Conservation (phyloP, 495 filamentous ascomycete genomes). For the Bryoglossum gracile region DNA sequence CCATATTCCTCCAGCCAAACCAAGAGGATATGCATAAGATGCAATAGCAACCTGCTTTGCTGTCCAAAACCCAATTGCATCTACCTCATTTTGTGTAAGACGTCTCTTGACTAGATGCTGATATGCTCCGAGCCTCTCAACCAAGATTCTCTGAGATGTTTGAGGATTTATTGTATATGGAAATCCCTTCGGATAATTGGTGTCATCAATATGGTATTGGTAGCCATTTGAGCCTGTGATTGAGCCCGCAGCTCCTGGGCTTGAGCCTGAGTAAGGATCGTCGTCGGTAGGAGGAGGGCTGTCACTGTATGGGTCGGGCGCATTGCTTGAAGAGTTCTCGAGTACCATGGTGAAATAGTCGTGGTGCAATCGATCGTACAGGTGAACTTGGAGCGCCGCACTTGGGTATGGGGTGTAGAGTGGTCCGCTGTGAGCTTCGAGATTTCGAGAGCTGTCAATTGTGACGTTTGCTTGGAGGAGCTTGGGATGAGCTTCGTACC, state of each 20-base stretch:
- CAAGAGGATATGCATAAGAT: slow-evolving; percentile 18
- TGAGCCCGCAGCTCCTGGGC: background rate
- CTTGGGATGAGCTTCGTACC: no score
- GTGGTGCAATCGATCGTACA: no score
- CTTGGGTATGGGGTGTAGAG: no score
- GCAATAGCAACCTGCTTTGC: slow-evolving; percentile 16
- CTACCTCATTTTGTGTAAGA: slow-evolving; percentile 15
- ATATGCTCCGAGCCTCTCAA: background rate
- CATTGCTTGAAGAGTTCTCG: background rate
- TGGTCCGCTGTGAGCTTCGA: no score
- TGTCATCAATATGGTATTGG: slow-evolving; percentile 14
- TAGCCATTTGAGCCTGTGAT: no score
- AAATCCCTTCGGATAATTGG: slow-evolving; percentile 11
- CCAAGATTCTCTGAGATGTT: slow-evolving; percentile 9
- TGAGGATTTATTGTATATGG: slow-evolving; percentile 18
- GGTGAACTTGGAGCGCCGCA: no score
- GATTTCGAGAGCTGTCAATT: no score
- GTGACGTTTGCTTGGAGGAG: no score
- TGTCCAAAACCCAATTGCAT: slow-evolving; percentile 14
- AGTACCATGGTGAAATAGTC: background rate
- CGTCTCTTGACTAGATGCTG: slow-evolving; percentile 2
- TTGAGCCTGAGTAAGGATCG: background rate
- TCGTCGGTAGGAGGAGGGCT: background rate
- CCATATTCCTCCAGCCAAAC: slow-evolving; percentile 12
- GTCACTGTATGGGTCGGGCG: background rate